These are phyloP conservation scores for Aspergillus cavernicola DNA, from an alignment of 495 filamentous ascomycete genomes.

Conservation along the genomic window DNA sequence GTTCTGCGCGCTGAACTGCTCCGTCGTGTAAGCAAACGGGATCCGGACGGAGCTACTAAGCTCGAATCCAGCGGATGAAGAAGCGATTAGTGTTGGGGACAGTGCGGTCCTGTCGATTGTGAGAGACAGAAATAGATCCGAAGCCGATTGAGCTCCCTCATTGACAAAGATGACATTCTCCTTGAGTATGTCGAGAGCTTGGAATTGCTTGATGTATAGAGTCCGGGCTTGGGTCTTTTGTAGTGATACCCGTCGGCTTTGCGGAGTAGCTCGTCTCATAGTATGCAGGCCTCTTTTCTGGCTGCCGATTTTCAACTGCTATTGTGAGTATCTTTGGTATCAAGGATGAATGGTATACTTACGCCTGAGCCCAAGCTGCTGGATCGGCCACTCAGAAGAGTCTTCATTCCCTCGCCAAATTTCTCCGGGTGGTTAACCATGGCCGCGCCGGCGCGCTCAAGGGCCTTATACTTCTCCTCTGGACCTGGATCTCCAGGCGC, in stretches of 20 bases:
- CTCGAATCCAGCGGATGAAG: slow-evolving; percentile 43
- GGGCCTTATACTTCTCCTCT: slow-evolving; percentile 59
- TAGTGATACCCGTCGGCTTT: not conserved
- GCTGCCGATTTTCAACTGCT: slow-evolving; percentile 16
- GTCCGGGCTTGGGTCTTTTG: slow-evolving; percentile 43
- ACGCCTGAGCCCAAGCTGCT: slow-evolving; percentile 25
- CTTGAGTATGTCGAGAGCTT: slow-evolving; percentile 59
- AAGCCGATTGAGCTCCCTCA: slow-evolving; percentile 27
- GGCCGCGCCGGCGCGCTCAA: slow-evolving; percentile 67
- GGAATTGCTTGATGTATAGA: slow-evolving; percentile 55
- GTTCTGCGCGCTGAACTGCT: slow-evolving; percentile 27
- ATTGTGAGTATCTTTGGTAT: slow-evolving; percentile 11
- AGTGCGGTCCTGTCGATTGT: slow-evolving; percentile 61
- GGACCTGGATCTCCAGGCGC: slow-evolving; percentile 64
- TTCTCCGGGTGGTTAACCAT: slow-evolving; percentile 80
- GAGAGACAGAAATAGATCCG: slow-evolving; percentile 54
- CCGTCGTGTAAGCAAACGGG: slow-evolving; percentile 55
- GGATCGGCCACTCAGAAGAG: slow-evolving; percentile 39
- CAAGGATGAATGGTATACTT: slow-evolving; percentile 11
- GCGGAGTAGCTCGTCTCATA: slow-evolving; percentile 28
- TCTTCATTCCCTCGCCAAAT: slow-evolving; percentile 70
- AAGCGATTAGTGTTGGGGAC: slow-evolving; percentile 65
- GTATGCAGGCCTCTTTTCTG: slow-evolving; percentile 54
- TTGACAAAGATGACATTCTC: slow-evolving; percentile 47
- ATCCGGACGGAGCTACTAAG: slow-evolving; percentile 47